Evolutionary conservation across 345 rosid species (phyloP).

Genomic region (Excoecaria cochinchinensis): DNA sequence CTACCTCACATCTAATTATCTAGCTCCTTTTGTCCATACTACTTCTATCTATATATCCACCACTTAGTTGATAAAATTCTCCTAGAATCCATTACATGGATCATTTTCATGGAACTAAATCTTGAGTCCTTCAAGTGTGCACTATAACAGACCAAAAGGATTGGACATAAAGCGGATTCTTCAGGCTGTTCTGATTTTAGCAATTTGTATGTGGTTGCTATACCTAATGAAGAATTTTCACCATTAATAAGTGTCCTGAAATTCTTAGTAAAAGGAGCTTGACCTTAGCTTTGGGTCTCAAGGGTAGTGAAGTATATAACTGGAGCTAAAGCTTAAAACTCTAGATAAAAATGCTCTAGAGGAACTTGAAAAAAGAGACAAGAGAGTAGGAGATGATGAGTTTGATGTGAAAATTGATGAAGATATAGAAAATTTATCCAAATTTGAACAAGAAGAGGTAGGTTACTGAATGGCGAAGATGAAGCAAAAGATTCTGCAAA

Average conservation of each 20-base stretch:
- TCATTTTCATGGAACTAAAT: slow-evolving; percentile 11
- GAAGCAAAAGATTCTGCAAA: background rate
- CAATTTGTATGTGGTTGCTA: slow-evolving; percentile 4
- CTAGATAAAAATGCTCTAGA: background rate
- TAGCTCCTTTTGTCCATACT: background rate
- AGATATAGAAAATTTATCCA: background rate
- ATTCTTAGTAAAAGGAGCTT: background rate
- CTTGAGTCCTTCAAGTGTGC: background rate
- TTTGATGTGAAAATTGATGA: background rate
- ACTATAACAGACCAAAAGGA: background rate
- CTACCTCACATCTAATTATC: background rate
- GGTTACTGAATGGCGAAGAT: background rate
- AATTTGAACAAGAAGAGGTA: background rate
- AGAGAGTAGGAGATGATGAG: slow-evolving; percentile 1
- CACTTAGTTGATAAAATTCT: background rate
- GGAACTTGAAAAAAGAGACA: background rate
- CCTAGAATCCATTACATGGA: background rate
- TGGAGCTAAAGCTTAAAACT: background rate
- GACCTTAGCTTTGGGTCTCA: background rate
- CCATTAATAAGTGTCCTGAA: background rate
- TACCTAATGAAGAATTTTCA: background rate
- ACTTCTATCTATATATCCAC: background rate
- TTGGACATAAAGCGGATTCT: background rate
- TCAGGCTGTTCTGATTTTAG: background rate
- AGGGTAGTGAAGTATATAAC: background rate